phyloP scores from a whole-genome alignment of 148 eudicot genomes.

The Amaranthus hypochondriacus region DNA sequence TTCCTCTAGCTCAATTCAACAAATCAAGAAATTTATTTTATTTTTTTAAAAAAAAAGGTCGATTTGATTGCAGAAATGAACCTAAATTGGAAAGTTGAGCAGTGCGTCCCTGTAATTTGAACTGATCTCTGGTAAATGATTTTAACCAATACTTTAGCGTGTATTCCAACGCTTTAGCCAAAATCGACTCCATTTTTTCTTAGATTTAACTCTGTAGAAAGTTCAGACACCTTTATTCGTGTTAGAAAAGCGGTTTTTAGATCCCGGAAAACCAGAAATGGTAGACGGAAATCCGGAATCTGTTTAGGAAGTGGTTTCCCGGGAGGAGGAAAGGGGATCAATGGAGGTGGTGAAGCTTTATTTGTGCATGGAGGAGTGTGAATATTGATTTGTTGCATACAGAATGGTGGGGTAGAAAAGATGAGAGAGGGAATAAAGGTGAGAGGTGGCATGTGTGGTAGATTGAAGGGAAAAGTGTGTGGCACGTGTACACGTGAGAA shows the following conservation, averaged over 20 bases:
- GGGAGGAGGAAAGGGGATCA: not conserved
- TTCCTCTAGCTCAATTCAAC: constrained; percentile 19
- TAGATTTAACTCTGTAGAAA: not conserved
- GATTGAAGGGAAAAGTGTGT: constrained; percentile 10
- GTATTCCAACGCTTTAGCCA: constrained; percentile 88
- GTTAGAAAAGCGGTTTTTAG: not conserved
- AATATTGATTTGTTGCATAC: not conserved
- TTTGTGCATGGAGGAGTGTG: constrained; percentile 7
- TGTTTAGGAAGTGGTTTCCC: not conserved
- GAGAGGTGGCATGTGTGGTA: constrained; percentile 17
- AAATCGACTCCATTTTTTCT: constrained; percentile 71
- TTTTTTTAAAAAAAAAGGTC: not conserved
- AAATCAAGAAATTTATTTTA: not conserved
- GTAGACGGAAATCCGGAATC: constrained; percentile 20
- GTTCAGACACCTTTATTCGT: constrained; percentile 1
- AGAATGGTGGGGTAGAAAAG: not conserved
- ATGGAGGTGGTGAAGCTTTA: not conserved
- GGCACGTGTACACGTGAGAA: constrained; percentile 21
- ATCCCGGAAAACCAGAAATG: constrained; percentile 19
- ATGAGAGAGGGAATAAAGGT: not conserved
- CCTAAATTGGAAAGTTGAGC: constrained; percentile 95
- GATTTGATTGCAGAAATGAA: not conserved
- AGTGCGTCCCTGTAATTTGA: constrained; percentile 85
- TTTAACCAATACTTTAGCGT: constrained; percentile 96
- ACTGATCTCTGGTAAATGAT: constrained; percentile 94